Evolutionary conservation across 2,329 filamentous ascomycete species (phyloP).

Genomic region (Escovopsis sp.): DNA sequence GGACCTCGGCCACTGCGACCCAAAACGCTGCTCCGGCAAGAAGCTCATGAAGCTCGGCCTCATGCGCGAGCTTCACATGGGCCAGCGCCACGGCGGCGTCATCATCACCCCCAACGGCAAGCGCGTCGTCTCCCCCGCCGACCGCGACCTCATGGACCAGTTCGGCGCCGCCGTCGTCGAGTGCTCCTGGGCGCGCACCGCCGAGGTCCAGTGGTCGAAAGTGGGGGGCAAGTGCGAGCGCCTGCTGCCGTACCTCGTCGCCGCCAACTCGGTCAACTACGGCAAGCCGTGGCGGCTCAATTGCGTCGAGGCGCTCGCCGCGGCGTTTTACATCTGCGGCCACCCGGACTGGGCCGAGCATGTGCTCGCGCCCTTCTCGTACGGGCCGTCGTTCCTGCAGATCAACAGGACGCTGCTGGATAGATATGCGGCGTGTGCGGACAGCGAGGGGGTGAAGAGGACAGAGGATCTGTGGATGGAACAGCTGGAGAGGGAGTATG

Average conservation of each 20-base stretch:
- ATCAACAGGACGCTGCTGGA: constrained; percentile 77
- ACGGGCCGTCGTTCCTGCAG: constrained; percentile 74
- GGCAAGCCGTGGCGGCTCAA: constrained; percentile 90
- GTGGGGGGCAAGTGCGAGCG: constrained; percentile 91
- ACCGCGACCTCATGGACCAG: constrained; percentile 66
- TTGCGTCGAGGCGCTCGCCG: constrained; percentile 87
- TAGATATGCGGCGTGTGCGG: constrained; percentile 68
- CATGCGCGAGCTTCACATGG: constrained; percentile 84
- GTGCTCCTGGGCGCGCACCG: constrained; percentile 86
- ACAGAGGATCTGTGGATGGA: constrained; percentile 79
- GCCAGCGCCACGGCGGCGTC: constrained; percentile 81
- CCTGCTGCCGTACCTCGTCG: constrained; percentile 83
- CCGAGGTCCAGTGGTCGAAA: constrained; percentile 78
- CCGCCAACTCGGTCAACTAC: constrained; percentile 95
- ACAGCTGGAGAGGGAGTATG: constrained; percentile 79
- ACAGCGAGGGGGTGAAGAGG: constrained; percentile 69
- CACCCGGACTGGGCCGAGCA: constrained; percentile 81
- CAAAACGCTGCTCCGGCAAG: constrained; percentile 92
- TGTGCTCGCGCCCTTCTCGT: constrained; percentile 71
- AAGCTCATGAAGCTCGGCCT: constrained; percentile 80
- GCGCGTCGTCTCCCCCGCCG: constrained; percentile 66
- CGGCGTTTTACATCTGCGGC: constrained; percentile 85
- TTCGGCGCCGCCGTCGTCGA: constrained; percentile 92
- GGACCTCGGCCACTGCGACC: constrained; percentile 96
- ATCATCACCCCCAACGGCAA: constrained; percentile 94